Base-by-base conservation (phyloP, 306 rosid species). In the Arachis stenosperma region DNA sequence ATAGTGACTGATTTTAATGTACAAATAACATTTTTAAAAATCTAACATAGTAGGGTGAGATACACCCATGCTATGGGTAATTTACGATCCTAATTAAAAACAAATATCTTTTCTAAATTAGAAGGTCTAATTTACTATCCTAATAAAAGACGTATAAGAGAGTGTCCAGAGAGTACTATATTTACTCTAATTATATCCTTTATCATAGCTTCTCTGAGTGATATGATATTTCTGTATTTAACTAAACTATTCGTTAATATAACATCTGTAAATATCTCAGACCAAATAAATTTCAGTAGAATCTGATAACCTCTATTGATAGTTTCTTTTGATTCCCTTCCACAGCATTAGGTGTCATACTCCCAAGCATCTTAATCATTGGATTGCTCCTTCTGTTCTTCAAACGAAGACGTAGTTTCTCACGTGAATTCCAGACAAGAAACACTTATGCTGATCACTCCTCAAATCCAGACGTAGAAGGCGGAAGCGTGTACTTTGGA, bases 331-430 rank as follows among this genome's bases (percentile, higher is more conserved):
- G 53, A 4, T 30, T 39, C 56, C 53, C 52, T 41, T 61, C 44
- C 69, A 17, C 54, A 75, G 84, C 73, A 63, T 56, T 62, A 55
- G 58, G 61, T 47, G n/a, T 39, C 69, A 80, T 68, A 54, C 1
- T 62, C 6, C 9, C 17, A 10, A 14, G 54, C 77, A 39, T 69
- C 17, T 53, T 61, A 17, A 22, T 75, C 11, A 29, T 68, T 44
- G 70, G 43, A 36, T 13, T 9, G 30, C 15, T 65, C 9, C 30
- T 66, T 13, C 33, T 37, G 41, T 7, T 36, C 15, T 63, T 15
- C 69, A 80, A 47, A 55, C 39, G 12, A 48, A 80, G 55, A 58
- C 39, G 29, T 53, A 11, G 77, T 44, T 42, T 63, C 9, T 53
- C 79, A 44, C 30, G 56, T 1, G 53, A 36, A 50, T 52, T 54